A percentile compares a stretch with the other conserved stretches of the same genome.
Conservation (phyloP, 345 rosid species). For the Eucalyptus curtisii region DNA sequence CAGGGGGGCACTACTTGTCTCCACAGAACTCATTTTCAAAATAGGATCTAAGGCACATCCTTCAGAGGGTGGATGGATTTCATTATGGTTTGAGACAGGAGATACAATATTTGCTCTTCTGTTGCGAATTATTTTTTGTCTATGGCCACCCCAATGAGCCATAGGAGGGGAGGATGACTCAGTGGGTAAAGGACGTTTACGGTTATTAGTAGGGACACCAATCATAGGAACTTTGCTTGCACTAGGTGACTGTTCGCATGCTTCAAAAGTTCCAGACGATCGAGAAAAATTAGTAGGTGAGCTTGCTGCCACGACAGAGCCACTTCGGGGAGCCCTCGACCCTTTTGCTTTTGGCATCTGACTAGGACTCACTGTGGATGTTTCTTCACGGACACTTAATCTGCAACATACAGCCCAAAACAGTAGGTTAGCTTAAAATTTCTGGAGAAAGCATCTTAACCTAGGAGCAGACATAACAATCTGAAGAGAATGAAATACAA, state of each 20-base stretch:
- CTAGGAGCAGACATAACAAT: not conserved
- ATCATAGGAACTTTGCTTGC: slow-evolving; percentile 15
- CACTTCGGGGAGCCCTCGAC: slow-evolving; percentile 32
- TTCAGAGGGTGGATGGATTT: slow-evolving; percentile 27
- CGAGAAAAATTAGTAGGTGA: slow-evolving; percentile 27
- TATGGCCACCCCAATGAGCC: slow-evolving; percentile 54
- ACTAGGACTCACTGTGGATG: slow-evolving; percentile 11
- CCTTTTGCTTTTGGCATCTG: slow-evolving; percentile 32
- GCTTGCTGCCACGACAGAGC: slow-evolving; percentile 15
- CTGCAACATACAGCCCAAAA: slow-evolving; percentile 2
- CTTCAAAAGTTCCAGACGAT: slow-evolving; percentile 15
- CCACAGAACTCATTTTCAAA: slow-evolving; percentile 13
- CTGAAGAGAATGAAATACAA: not conserved
- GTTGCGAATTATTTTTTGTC: slow-evolving; percentile 44
- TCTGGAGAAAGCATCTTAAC: not conserved
- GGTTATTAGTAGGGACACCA: slow-evolving; percentile 20
- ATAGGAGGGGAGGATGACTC: slow-evolving; percentile 39
- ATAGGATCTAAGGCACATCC: slow-evolving; percentile 23
- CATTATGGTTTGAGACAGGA: slow-evolving; percentile 43
- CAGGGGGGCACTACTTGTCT: not conserved
- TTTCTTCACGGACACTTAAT: slow-evolving; percentile 23
- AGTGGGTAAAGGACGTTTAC: slow-evolving; percentile 28
- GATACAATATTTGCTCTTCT: slow-evolving; percentile 44
- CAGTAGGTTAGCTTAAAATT: not conserved
- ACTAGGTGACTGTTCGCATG: slow-evolving; percentile 26